Conservation (phyloP, 2,329 filamentous ascomycete genomes). For the Aspergillus fructus region DNA sequence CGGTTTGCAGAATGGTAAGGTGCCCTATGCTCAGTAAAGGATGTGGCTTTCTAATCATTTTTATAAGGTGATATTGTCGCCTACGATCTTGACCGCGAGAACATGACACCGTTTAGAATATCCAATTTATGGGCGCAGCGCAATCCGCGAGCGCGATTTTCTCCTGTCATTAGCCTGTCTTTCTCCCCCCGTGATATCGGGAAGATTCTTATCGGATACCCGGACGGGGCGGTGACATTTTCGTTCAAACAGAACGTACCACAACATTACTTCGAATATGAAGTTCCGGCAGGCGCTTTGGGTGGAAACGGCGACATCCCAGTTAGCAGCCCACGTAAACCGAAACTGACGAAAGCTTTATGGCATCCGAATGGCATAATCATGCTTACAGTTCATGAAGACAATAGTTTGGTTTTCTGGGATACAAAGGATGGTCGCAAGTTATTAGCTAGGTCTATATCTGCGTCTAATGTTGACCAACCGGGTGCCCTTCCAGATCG, state of each 20-base stretch:
- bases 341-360: conserved; percentile 75
- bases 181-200: conserved; percentile 92
- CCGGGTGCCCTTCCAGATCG: conserved; percentile 51
- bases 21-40: background rate
- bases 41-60: conserved; percentile 1
- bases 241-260: conserved; percentile 90
- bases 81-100: conserved; percentile 87
- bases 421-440: conserved; percentile 85
- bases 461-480: conserved; percentile 70
- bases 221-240: conserved; percentile 82
- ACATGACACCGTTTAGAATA: conserved; percentile 73
- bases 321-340: conserved; percentile 64
- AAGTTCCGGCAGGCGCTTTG: conserved; percentile 75
- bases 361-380: conserved; percentile 97
- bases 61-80: conserved; percentile 71
- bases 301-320: conserved; percentile 69
- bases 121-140: conserved; percentile 82
- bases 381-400: conserved; percentile 81
- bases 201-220: conserved; percentile 86
- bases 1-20: conserved; percentile 67
- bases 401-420: conserved; percentile 91
- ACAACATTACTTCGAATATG: conserved; percentile 78
- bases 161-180: conserved; percentile 72
- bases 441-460: conserved; percentile 77
- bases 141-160: conserved; percentile 65